Conservation (phyloP, 1,284 basidiomycete genomes). For the Microbotryum silenes-acaulis region DNA sequence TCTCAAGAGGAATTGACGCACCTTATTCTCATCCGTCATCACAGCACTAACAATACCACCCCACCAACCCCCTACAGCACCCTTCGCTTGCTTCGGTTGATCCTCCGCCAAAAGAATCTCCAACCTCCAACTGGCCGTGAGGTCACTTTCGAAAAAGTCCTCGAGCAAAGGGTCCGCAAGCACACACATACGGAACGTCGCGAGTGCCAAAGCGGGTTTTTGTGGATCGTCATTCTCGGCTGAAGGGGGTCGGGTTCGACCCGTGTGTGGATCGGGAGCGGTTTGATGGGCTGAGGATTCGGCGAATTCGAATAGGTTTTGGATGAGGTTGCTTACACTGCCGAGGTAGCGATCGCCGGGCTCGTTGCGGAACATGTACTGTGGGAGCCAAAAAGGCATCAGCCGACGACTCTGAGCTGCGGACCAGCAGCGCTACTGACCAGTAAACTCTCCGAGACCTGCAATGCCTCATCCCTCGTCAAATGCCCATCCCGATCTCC, state of each 20-base stretch:
- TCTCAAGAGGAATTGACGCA: slow-evolving; percentile 52
- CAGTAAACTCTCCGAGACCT: slow-evolving; percentile 82
- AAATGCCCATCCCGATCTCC: slow-evolving; percentile 90
- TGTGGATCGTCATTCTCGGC: slow-evolving; percentile 11
- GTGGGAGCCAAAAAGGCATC: slow-evolving; percentile 14
- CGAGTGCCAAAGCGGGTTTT: slow-evolving; percentile 38
- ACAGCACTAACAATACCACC: slow-evolving; percentile 66
- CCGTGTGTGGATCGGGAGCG: neutral
- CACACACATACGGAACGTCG: slow-evolving; percentile 93
- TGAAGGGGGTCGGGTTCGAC: slow-evolving; percentile 3
- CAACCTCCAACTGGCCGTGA: slow-evolving; percentile 77
- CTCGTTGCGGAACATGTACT: slow-evolving; percentile 98
- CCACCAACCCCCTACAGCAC: slow-evolving; percentile 50
- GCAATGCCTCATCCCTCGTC: slow-evolving; percentile 90
- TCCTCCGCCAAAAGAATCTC: slow-evolving; percentile 58
- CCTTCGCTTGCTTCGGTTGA: slow-evolving; percentile 35
- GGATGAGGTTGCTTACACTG: slow-evolving; percentile 89
- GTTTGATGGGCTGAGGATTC: slow-evolving; percentile 50
- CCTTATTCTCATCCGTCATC: slow-evolving; percentile 77
- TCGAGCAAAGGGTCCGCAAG: slow-evolving; percentile 89
- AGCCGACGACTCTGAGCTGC: neutral
- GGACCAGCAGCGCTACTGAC: slow-evolving; percentile 47
- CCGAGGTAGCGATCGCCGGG: slow-evolving; percentile 94
- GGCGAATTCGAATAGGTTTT: slow-evolving; percentile 93
- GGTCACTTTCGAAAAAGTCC: slow-evolving; percentile 84